Evolutionary conservation across 768 basidiomycete genomes (phyloP), one percentile per base, ranked within the genome.

Genomic region (Hemileccinum impolitum): DNA sequence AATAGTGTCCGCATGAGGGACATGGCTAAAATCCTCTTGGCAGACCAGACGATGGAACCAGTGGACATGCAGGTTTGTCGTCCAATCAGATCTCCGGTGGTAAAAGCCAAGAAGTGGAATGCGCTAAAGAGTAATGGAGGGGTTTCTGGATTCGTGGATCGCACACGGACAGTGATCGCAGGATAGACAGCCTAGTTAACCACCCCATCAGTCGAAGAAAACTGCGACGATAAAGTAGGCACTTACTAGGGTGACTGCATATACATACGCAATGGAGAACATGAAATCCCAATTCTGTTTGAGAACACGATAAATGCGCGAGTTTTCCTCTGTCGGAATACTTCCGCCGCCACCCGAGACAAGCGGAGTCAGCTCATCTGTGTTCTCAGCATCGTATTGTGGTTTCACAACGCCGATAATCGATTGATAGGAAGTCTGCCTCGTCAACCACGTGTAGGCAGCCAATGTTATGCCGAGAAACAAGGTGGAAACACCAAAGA

Each of bases 91-190:
- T 90, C 87, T 15, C 85, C 85, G 26, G 76, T 34, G 60, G 83
- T 88, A 70, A 86, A 87, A 17, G 85, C 72, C 17, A 90, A 71
- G 70, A 90, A 89, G 59, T 90, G 87, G 26, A 85, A 54, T 4
- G 85, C 76, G 51, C 70, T 84, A 71, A 95, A 95, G 23, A 94
- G 74, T 9, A 92, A 71, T 1, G 90, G 89, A 55, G 91, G 87
- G 34, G 75, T 80, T n/a, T 65, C 61, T 2, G 80, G 77, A 53
- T 84, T 85, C 6, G 78, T 81, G 7, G 92, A 80, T 30, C 69
- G 64, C 41, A 94, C 79, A 0, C 84, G 85, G 3, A 82, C 78
- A 3, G 92, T 93, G 56, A 94, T 85, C 1, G 90, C 78, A 3
- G 92, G 92, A 67, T 79, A 94, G 39, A 94, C 84, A 23, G 90